Percentiles rank a stretch among this genome's conserved stretches.
Evolutionary conservation across 768 basidiomycete species (phyloP).

Genomic region (Coprinopsis marcescibilis): DNA sequence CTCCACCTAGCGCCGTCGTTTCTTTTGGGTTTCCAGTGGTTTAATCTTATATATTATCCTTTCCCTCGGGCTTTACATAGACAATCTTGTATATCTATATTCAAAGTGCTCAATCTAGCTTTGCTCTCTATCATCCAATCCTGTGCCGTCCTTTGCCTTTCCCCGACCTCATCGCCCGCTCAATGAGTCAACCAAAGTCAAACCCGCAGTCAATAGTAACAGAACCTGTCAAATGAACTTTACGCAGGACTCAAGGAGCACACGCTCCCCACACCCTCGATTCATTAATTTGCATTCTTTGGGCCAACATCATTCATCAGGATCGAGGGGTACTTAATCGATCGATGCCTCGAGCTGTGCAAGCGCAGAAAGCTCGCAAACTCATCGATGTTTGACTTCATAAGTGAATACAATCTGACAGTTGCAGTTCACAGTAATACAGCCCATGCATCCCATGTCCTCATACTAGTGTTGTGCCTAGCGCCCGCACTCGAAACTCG

Average conservation of each 20-base stretch:
- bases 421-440: too few relatives aligned
- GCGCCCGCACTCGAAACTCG: too few relatives aligned
- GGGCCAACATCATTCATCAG: background rate
- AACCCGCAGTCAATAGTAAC: background rate
- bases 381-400: background rate
- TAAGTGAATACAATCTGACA: too few relatives aligned
- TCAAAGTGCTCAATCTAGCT: background rate
- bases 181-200: too few relatives aligned
- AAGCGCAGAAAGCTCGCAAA: background rate
- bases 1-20: slow-evolving; percentile 5
- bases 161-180: too few relatives aligned
- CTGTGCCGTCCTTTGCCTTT: too few relatives aligned
- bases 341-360: background rate
- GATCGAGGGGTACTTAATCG: background rate
- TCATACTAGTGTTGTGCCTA: too few relatives aligned
- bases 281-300: background rate
- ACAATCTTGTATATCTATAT: slow-evolving; percentile 1
- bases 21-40: slow-evolving; percentile 5
- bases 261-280: background rate
- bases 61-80: slow-evolving; percentile 1
- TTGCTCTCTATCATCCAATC: background rate
- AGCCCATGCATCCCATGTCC: too few relatives aligned
- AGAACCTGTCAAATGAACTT: background rate
- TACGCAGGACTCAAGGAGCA: background rate
- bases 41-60: slow-evolving; percentile 3